Evolutionary conservation across 352 stramenopile genomes (phyloP).

Genomic region (Phytophthora pinifolia): DNA sequence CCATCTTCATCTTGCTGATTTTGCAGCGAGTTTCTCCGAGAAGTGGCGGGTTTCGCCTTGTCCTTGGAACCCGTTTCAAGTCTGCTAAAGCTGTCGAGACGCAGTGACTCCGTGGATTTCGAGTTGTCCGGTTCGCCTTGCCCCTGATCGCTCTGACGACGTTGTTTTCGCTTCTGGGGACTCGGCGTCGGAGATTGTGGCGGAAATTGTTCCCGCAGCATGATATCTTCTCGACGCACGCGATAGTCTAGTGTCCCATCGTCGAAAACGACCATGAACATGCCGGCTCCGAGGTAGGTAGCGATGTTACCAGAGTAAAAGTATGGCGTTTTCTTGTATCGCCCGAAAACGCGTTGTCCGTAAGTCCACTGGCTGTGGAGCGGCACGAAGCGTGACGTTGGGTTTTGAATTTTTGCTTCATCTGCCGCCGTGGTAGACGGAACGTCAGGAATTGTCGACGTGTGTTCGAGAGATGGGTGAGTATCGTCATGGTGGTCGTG

Average conservation of each 20-base stretch:
- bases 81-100: constrained; percentile 7
- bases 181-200: neutral
- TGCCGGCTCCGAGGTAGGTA: constrained; percentile 58
- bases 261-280: constrained; percentile 85
- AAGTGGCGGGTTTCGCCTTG: neutral
- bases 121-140: constrained; percentile 4
- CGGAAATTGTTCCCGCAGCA: constrained; percentile 31
- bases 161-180: constrained; percentile 5
- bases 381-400: constrained; percentile 44
- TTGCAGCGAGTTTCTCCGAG: constrained; percentile 7
- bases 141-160: neutral
- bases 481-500: constrained; percentile 1
- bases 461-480: constrained; percentile 2
- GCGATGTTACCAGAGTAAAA: constrained; percentile 82
- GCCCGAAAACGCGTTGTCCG: constrained; percentile 58
- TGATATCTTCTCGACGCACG: constrained; percentile 64
- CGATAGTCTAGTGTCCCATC: constrained; percentile 75
- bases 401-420: neutral
- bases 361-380: constrained; percentile 63
- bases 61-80: neutral
- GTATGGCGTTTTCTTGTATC: constrained; percentile 72
- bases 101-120: constrained; percentile 7
- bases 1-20: constrained; percentile 1
- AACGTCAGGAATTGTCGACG: neutral
- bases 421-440: neutral